Base-by-base conservation (phyloP, 2,329 filamentous ascomycete genomes). In the Penicillium hordei region DNA sequence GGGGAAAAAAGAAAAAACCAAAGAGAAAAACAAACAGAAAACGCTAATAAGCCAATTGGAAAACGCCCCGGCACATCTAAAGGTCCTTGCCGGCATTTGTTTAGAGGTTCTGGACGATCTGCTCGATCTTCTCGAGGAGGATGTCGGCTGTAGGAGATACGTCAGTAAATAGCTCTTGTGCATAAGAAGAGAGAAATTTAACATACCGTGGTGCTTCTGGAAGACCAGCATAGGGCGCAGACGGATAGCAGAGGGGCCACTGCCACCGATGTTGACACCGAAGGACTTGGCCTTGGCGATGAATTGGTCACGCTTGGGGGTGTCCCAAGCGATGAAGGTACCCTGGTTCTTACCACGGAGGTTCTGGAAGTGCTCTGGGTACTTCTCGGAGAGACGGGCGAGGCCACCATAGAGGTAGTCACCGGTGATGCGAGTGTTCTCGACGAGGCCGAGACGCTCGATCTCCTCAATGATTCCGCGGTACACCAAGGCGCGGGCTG, bases 271-370 rank as follows among this genome's bases (percentile, higher is more conserved):
- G 78, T 96, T 96, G 73, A 96, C 79, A 61, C 92, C 92, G 33
- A 90, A 57, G 42, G 49, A 79, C 86, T 96, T 96, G 62, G 89
- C 90, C 79, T 85, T 87, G 75, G 78, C 84, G 62, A 96, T 76
- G 77, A 96, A 89, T 72, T 89, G 85, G 72, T 57, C 55, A 36
- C 55, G 83, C 68, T 86, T 81, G 55, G 90, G 90, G 71, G 84
- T 89, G 75, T 97, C 93, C 81, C 92, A 97, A 50, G 93, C 92
- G 71, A 97, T 91, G 75, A 96, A 96, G 10, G 93, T 96, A 65
- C 92, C 92, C 78, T 90, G 89, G 49, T 89, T 89, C 80, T 95
- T 90, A 53, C 92, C 93, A 68, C 92, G 85, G 60, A 97, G 83
- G 79, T 96, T 94, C 72, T 85, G 78, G 75, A 97, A 88, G 75